Evolutionary conservation across 768 basidiomycete species (phyloP).

Genomic region (Podaxis sp.): DNA sequence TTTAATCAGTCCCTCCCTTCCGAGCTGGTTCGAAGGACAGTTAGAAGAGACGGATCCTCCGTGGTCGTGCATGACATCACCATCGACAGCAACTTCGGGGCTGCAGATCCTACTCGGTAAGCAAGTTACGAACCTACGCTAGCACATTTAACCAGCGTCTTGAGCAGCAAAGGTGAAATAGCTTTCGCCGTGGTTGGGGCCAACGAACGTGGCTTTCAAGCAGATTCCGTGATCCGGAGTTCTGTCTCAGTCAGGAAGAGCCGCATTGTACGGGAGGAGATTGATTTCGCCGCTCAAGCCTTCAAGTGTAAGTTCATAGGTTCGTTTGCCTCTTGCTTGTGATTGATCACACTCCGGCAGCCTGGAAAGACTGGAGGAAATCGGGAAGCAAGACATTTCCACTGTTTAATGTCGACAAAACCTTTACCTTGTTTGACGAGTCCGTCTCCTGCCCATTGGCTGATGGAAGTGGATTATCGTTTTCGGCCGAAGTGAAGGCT

Average conservation of each 20-base stretch:
- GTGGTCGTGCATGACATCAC: constrained; percentile 19
- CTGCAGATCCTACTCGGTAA: constrained; percentile 12
- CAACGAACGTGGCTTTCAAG: constrained; percentile 11
- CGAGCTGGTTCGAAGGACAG: constrained; percentile 8
- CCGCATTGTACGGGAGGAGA: background rate
- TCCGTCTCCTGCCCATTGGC: constrained; percentile 15
- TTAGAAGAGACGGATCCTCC: constrained; percentile 12
- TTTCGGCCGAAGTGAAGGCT: constrained; percentile 22
- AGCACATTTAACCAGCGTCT: background rate
- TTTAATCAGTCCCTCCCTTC: constrained; percentile 20
- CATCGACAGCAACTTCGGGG: constrained; percentile 20
- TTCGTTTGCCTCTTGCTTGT: constrained; percentile 9
- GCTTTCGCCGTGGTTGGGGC: constrained; percentile 13
- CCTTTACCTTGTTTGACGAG: constrained; percentile 21
- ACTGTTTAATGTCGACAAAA: constrained; percentile 21
- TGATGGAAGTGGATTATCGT: constrained; percentile 17
- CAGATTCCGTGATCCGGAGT: background rate
- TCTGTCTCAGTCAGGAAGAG: background rate
- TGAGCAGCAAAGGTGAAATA: constrained; percentile 6
- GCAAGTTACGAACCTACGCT: background rate
- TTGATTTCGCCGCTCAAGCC: background rate
- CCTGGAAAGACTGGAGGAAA: constrained; percentile 22
- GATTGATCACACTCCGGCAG: constrained; percentile 4
- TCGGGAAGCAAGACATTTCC: constrained; percentile 21
- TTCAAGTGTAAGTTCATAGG: background rate